Evolutionary conservation across 2,329 filamentous ascomycete genomes (phyloP), one percentile per base, ranked within the genome.

Genomic region (Triangularia setosa): DNA sequence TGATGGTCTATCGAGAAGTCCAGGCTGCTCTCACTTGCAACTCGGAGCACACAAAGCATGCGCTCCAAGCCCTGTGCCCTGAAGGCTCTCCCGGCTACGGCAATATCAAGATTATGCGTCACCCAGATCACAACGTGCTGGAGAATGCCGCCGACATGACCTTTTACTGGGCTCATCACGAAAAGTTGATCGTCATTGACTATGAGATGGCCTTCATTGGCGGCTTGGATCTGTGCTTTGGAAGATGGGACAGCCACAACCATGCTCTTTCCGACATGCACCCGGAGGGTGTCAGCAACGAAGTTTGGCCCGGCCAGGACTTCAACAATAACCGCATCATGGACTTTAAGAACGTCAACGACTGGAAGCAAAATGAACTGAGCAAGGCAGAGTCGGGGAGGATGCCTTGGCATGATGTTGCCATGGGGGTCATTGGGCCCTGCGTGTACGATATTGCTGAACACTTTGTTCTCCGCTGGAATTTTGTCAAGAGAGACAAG

Each of bases 391-490:
- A 97, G 58, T 96, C 89, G 71, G 93, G 93, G 7, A 89, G 95
- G 28, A 98, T 99, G 95, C 94, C 94, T 0, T 99, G 95, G 95
- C 93, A 98, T 74, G 95, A 99, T 75, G 93, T 97, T 2, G 84
- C 91, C 9, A 96, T 98, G 90, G 93, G 90, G 12, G 71, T 97
- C n/a, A 85, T 95, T 64, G 94, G 95, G 0, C 92, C 93, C 18
- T 91, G 89, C 69, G 91, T 97, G 11, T 93, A 94, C 74, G 94
- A 98, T 73, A 95, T 99, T 70, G 93, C 93, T 0, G 93, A 97
- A 77, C 93, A 98, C 75, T 99, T 98, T 71, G 88, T 96, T 8
- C 79, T 97, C 55, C 87, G 95, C 33, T 98, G 94, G 95, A 98
- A 99, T 74, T 97, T 97, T 72, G 84, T 94, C 78, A 98, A 98